Conservation (phyloP, 2,329 filamentous ascomycete genomes). For the Monilinia fructigena region DNA sequence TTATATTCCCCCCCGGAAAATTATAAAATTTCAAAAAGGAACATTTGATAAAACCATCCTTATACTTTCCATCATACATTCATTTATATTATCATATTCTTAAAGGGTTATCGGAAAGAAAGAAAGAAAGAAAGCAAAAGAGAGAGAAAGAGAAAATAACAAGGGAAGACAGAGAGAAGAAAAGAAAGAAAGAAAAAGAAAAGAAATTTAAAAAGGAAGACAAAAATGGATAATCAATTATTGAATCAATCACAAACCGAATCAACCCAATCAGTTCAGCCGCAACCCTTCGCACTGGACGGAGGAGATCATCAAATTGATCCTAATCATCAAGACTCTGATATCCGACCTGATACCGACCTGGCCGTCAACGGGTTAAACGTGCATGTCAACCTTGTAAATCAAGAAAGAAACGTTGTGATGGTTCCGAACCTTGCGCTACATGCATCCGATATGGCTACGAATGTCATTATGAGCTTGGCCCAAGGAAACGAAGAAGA, state of each 20-base stretch:
- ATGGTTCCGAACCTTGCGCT: constrained; percentile 22
- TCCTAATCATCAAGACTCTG: constrained; percentile 7
- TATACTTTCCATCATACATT: background rate
- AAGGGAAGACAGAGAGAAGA: background rate
- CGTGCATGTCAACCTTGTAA: constrained; percentile 23
- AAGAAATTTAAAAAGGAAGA: background rate
- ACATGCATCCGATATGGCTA: constrained; percentile 20
- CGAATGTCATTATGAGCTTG: constrained; percentile 21
- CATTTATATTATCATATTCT: too few species aligned
- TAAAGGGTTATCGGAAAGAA: too few species aligned
- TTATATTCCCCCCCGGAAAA: background rate
- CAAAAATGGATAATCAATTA: constrained; percentile 3
- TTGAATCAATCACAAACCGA: background rate
- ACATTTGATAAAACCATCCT: background rate
- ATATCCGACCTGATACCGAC: constrained; percentile 23
- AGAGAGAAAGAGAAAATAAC: too few species aligned
- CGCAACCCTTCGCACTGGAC: background rate
- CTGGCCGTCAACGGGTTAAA: constrained; percentile 22
- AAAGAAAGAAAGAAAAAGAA: background rate
- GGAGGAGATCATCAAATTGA: constrained; percentile 12
- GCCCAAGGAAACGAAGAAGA: constrained; percentile 18
- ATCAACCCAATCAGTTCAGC: background rate
- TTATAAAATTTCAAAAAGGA: background rate
- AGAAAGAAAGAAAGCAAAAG: too few species aligned
- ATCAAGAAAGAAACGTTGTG: constrained; percentile 23